Base-by-base conservation (phyloP, 2,329 filamentous ascomycete species). In the Neurospora sp. region DNA sequence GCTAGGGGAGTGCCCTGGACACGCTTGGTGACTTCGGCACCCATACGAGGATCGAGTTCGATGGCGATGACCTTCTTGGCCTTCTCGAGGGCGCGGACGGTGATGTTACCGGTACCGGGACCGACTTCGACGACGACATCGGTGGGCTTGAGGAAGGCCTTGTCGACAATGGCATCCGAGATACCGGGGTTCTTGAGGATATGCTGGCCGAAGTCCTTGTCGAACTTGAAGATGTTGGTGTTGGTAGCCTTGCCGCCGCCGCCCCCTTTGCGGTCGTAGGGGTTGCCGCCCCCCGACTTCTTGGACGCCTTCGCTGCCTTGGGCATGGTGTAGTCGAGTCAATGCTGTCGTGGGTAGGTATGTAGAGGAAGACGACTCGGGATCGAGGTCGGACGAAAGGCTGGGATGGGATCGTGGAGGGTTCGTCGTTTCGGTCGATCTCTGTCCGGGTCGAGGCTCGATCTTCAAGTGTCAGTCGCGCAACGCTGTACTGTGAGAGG, bases 171-270 rank as follows among this genome's bases (percentile, higher is more conserved):
- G 52, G 74, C 74, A 68, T 76, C 74, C 57, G 74, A 73, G 71
- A 77, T 75, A 71, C 78, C 77, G 1, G 76, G 77, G 69, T 78
- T 79, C 80, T 97, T 97, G 74, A 98, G 86, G 72, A 99, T 96
- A 80, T 98, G 93, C 78, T 87, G 85, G 76, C 95, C 93, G 74
- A 96, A 88, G 79, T 95, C 85, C 75, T 91, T 96, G 84, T 97
- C 97, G 88, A 97, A 97, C 80, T 96, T 97, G 88, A 98, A 98
- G 81, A 97, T 92, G 76, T 92, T 94, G 83, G 97, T 93, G 77
- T 83, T 83, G 70, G 78, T 77, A 10, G 79, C 75, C 71, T 78
- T 66, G 66, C 72, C 62, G 71, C 70, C 10, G 68, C 80, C 78
- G 69, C 68, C 40, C 19, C 67, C 52, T 11, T 75, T 75, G 36